phyloP scores from a whole-genome alignment of 441 rosid species.

The Theobroma grandiflorum region DNA sequence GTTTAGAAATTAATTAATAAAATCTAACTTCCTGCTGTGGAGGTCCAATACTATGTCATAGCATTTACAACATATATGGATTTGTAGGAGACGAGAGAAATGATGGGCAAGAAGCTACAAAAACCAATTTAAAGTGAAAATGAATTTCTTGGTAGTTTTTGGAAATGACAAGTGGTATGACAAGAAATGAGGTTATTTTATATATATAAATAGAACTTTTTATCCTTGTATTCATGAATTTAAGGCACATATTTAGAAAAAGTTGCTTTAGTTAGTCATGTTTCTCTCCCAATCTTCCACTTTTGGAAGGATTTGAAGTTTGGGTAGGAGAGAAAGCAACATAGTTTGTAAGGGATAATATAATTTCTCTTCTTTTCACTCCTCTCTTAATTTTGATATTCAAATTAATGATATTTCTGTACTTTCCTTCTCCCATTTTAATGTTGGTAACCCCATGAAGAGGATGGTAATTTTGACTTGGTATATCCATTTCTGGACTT shows the following conservation, averaged over 20 bases:
- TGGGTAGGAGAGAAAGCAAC: not conserved
- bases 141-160: not conserved
- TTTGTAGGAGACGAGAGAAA: not conserved
- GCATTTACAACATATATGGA: not conserved
- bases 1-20: not conserved
- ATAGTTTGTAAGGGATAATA: not conserved
- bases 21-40: not conserved
- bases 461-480: not conserved
- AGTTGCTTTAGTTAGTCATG: not conserved
- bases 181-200: not conserved
- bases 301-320: not conserved
- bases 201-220: not conserved
- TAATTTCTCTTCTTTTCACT: not conserved
- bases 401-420: too few species aligned
- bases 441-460: not conserved
- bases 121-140: not conserved
- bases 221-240: not conserved
- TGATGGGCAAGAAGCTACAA: not conserved
- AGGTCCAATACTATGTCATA: not conserved
- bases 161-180: not conserved
- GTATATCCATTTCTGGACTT: not conserved
- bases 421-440: not conserved
- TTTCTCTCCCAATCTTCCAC: too few species aligned
- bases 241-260: not conserved
- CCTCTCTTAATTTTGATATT: not conserved